phyloP scores from a whole-genome alignment of 805 yeast species.

The Lachancea sp. region DNA sequence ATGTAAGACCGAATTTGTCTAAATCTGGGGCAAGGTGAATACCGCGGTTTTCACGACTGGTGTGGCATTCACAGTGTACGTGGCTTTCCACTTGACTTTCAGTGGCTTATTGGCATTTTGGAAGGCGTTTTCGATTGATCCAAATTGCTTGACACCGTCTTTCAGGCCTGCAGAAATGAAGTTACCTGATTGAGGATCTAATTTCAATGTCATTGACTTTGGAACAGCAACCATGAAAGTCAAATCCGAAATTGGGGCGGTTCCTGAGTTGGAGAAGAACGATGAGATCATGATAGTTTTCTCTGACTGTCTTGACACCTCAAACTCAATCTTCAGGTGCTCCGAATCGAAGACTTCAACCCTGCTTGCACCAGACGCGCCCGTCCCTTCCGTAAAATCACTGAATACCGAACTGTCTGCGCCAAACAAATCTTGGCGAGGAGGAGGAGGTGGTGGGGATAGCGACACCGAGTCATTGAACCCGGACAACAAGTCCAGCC shows the following conservation, averaged over 20 bases:
- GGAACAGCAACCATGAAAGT: slow-evolving; percentile 69
- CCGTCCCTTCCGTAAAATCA: slow-evolving; percentile 1
- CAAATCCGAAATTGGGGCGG: slow-evolving; percentile 42
- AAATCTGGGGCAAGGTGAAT: slow-evolving; percentile 32
- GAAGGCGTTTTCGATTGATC: slow-evolving; percentile 30
- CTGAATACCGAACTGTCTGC: slow-evolving; percentile 5
- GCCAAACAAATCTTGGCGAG: slow-evolving; percentile 9
- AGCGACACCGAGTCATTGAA: slow-evolving; percentile 13
- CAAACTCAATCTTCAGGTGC: slow-evolving; percentile 45
- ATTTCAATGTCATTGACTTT: slow-evolving; percentile 47
- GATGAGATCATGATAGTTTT: slow-evolving; percentile 40
- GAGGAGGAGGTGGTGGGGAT: slow-evolving; percentile 16
- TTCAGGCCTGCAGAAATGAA: slow-evolving; percentile 41
- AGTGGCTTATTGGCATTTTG: slow-evolving; percentile 36
- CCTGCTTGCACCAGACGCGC: slow-evolving; percentile 19
- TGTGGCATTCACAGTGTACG: slow-evolving; percentile 45
- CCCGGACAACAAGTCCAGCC: slow-evolving; percentile 18
- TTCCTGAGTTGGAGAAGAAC: slow-evolving; percentile 45
- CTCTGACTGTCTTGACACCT: slow-evolving; percentile 33
- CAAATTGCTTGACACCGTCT: slow-evolving; percentile 48
- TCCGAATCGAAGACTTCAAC: slow-evolving; percentile 38
- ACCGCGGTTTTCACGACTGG: slow-evolving; percentile 54
- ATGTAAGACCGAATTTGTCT: not conserved
- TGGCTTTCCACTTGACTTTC: slow-evolving; percentile 72
- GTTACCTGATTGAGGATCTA: slow-evolving; percentile 58